phyloP scores from a whole-genome alignment of 768 basidiomycete species.

The Rhodosporidiobolus sp. region DNA sequence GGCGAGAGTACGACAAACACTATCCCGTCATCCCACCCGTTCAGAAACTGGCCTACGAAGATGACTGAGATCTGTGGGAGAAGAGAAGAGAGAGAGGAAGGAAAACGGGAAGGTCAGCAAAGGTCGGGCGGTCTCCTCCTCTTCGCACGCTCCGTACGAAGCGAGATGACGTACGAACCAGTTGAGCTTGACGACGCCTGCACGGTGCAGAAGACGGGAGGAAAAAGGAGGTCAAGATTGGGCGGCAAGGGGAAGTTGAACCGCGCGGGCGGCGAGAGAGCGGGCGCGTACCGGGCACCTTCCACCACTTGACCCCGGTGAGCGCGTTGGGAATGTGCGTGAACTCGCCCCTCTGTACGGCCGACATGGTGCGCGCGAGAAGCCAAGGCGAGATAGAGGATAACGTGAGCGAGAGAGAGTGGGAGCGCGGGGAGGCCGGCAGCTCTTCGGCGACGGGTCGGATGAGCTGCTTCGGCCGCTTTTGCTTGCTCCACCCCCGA shows the following conservation, averaged over 20 bases:
- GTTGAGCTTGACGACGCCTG: background rate
- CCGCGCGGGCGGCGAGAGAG: background rate
- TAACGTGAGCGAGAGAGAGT: no score
- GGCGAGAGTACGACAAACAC: background rate
- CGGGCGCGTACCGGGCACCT: background rate
- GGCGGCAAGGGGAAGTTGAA: background rate
- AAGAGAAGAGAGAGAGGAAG: background rate
- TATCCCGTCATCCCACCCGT: slow-evolving; percentile 17
- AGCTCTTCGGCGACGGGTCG: no score
- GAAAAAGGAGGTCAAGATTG: no score
- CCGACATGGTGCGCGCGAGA: no score
- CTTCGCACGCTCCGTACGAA: no score
- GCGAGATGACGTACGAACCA: background rate
- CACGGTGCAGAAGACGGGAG: no score
- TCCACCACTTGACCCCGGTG: background rate
- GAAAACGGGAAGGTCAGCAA: background rate
- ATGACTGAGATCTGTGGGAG: slow-evolving; percentile 12
- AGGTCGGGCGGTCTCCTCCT: background rate
- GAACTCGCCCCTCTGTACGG: background rate
- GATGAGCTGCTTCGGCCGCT: no score
- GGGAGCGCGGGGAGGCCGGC: no score
- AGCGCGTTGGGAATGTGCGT: background rate
- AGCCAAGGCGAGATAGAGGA: no score
- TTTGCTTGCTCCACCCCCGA: no score
- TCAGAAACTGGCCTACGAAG: background rate